Conservation (phyloP, 164 flowering plant genomes). For the Vitis cinerea region DNA sequence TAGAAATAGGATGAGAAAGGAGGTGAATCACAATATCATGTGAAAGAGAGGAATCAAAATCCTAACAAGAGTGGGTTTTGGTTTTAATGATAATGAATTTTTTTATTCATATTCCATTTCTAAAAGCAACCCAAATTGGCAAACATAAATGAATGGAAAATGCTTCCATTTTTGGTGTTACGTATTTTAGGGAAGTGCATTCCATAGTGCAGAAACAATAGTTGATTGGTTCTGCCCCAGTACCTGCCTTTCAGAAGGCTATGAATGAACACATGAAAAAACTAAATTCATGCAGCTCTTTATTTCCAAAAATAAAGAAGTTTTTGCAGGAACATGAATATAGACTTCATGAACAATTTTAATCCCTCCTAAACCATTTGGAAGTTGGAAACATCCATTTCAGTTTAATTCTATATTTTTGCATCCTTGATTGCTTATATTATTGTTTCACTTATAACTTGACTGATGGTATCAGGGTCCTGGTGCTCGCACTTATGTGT, state of each 20-base stretch:
- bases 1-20: no score
- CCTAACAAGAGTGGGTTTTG: no score
- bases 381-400: not conserved
- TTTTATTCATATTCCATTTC: no score
- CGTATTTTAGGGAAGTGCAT: no score
- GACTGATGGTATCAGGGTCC: constrained; percentile 41
- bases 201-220: no score
- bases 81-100: no score
- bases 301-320: not conserved
- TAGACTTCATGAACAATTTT: not conserved
- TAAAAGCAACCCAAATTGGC: no score
- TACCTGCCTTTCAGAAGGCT: not conserved
- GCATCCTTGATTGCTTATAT: not conserved
- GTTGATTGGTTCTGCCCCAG: not conserved
- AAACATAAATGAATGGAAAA: no score
- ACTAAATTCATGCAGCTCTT: not conserved
- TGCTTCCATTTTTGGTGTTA: no score
- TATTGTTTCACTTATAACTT: constrained; percentile 7
- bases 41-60: no score
- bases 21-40: no score
- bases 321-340: not conserved
- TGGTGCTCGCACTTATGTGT: constrained; percentile 59
- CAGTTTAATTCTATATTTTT: not conserved
- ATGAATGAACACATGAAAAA: not conserved
- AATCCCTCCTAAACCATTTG: not conserved